Base-by-base conservation (phyloP, 2,329 filamentous ascomycete genomes). In the Stagonosporopsis chrysanthemi region DNA sequence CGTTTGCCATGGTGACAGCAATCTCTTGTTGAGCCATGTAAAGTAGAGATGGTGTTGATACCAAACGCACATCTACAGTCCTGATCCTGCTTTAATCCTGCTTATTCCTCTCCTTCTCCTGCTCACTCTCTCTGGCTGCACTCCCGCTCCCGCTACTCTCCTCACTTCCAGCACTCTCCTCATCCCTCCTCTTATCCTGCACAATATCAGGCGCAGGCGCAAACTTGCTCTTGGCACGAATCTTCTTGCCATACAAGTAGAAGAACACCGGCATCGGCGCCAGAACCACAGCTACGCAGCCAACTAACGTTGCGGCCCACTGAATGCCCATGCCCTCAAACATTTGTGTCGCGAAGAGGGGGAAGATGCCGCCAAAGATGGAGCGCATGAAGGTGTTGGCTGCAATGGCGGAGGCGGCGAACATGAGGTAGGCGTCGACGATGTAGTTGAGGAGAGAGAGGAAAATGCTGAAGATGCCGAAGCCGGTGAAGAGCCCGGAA, bases 401-500 rank as follows among this genome's bases (percentile, higher is more conserved):
- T 8, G 83, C 83, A 36, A 85, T 82, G 15, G 82, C 82, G 1
- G 80, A 82, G 11, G 82, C 82, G 14, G 83, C 81, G 60, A 80
- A 80, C 75, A 85, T 84, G 41, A 86, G 77, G 61, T 86, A 86
- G 0, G 83, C 80, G 62, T 86, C 84, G 46, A 86, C 83, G 15
- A 87, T 75, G 64, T 87, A 87, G 65, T 86, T 86, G 58, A 86
- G 78, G 14, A 81, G 72, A 48, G 82, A 81, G 11, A 87, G 76
- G 74, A 87, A 87, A 58, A 87, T 85, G 28, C 79, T 76, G 64
- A 86, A 77, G 35, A 87, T 79, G 11, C 84, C 84, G 58, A 85
- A 85, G 2, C 84, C 84, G 1, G 82, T 84, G 56, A 83, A 79
- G 0, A 86, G 66, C 12, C 84, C 84, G 28, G 73, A 75, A 0